Conservation (phyloP, 2,329 filamentous ascomycete genomes). For the Curvularia hawaiiensis region DNA sequence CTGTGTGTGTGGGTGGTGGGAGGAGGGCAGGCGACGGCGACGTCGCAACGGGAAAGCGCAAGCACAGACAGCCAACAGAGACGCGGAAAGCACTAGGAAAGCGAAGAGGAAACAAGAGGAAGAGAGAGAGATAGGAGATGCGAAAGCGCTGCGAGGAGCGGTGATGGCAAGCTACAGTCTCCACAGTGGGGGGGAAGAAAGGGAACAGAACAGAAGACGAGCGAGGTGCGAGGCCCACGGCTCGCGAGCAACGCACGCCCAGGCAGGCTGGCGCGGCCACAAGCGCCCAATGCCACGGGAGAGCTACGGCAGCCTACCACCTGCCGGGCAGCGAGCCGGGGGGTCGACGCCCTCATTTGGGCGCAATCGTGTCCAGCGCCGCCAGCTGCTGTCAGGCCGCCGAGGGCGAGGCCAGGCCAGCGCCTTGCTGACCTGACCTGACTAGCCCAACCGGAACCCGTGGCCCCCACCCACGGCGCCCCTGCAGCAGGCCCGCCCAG, state of each 20-base stretch:
- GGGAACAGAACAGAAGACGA: conserved; percentile 19
- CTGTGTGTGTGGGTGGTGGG: conserved; percentile 22
- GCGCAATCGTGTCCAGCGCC: neutral
- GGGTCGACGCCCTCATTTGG: conserved; percentile 1
- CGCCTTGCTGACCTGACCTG: too few species aligned
- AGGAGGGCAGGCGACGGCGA: conserved; percentile 35
- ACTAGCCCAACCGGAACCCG: conserved; percentile 8
- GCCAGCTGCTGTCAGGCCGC: neutral
- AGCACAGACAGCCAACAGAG: conserved; percentile 30
- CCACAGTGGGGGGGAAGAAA: conserved; percentile 46
- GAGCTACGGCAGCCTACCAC: conserved; percentile 21
- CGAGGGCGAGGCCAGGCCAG: neutral
- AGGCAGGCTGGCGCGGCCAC: conserved; percentile 22
- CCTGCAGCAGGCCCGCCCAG: conserved; percentile 7
- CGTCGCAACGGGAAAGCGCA: conserved; percentile 33
- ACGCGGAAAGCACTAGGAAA: conserved; percentile 44
- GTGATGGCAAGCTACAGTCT: conserved; percentile 40
- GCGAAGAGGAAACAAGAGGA: conserved; percentile 46
- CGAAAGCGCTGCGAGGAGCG: conserved; percentile 45
- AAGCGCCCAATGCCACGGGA: conserved; percentile 27
- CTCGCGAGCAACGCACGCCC: conserved; percentile 28
- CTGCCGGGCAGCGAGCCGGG: conserved; percentile 3
- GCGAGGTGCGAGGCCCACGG: conserved; percentile 28
- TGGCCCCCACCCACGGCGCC: conserved; percentile 8
- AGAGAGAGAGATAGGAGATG: conserved; percentile 42